These are phyloP conservation scores for Populus hybrid DNA, from an alignment of 441 rosid species.

Conservation along the genomic window DNA sequence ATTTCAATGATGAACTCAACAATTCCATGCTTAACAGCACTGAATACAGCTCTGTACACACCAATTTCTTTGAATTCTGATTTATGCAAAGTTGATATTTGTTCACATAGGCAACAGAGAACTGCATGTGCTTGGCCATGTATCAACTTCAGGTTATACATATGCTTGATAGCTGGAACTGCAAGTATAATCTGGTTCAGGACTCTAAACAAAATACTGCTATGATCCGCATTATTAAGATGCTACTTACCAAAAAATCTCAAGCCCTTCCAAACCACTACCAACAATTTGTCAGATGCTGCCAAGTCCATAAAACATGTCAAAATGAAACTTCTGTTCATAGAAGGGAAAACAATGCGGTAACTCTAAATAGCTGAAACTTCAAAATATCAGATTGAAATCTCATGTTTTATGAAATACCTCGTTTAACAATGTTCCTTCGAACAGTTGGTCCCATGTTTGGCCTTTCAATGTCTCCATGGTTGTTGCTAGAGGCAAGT, in stretches of 20 bases:
- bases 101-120: conserved; percentile 39
- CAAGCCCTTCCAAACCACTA: conserved; percentile 31
- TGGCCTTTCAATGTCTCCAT: conserved; percentile 41
- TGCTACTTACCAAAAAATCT: conserved; percentile 41
- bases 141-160: conserved; percentile 48
- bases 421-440: conserved; percentile 20
- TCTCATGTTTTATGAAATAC: conserved; percentile 14
- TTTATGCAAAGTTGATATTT: conserved; percentile 37
- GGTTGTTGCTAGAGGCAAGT: conserved; percentile 3
- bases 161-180: conserved; percentile 44
- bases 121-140: conserved; percentile 52
- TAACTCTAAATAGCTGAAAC: neutral
- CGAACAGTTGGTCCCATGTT: conserved; percentile 20
- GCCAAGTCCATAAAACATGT: conserved; percentile 2
- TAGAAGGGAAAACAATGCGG: neutral
- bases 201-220: neutral
- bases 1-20: conserved; percentile 52
- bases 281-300: conserved; percentile 24
- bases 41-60: conserved; percentile 44
- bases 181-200: neutral
- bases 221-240: neutral
- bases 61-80: conserved; percentile 31
- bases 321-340: neutral
- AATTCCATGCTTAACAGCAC: conserved; percentile 55
- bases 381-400: neutral